phyloP scores from a whole-genome alignment of 768 basidiomycete genomes.

The Termitomyces sp. region DNA sequence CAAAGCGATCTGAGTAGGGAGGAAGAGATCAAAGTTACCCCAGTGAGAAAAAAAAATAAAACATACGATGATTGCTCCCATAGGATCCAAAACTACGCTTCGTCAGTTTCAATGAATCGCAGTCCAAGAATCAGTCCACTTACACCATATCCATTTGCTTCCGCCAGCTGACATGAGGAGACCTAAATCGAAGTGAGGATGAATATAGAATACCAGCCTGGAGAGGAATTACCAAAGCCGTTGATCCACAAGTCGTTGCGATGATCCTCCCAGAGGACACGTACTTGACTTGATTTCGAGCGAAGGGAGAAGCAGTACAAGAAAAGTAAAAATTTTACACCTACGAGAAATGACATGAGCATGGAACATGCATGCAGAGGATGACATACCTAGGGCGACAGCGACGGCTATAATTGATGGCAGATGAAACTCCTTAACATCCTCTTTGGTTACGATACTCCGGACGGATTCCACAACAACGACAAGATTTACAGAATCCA shows the following conservation, averaged over 20 bases:
- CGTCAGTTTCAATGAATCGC: background rate
- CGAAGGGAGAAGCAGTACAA: slow-evolving; percentile 80
- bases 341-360: slow-evolving; percentile 28
- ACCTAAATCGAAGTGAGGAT: slow-evolving; percentile 33
- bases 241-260: slow-evolving; percentile 91
- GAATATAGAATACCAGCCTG: background rate
- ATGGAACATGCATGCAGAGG: background rate
- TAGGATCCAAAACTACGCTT: slow-evolving; percentile 63
- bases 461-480: slow-evolving; percentile 85
- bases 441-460: slow-evolving; percentile 54
- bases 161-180: slow-evolving; percentile 82
- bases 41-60: slow-evolving; percentile 1
- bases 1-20: slow-evolving; percentile 48
- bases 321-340: slow-evolving; percentile 82
- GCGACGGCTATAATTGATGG: slow-evolving; percentile 81
- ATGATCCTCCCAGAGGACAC: slow-evolving; percentile 96
- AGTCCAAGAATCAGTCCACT: slow-evolving; percentile 23
- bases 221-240: slow-evolving; percentile 49
- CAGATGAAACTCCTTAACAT: slow-evolving; percentile 62
- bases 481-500: slow-evolving; percentile 89
- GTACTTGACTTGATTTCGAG: slow-evolving; percentile 83
- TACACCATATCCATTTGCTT: slow-evolving; percentile 79
- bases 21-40: slow-evolving; percentile 6
- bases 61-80: slow-evolving; percentile 70
- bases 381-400: slow-evolving; percentile 64